Conservation (phyloP, 441 rosid genomes). For the Eruca vesicaria region DNA sequence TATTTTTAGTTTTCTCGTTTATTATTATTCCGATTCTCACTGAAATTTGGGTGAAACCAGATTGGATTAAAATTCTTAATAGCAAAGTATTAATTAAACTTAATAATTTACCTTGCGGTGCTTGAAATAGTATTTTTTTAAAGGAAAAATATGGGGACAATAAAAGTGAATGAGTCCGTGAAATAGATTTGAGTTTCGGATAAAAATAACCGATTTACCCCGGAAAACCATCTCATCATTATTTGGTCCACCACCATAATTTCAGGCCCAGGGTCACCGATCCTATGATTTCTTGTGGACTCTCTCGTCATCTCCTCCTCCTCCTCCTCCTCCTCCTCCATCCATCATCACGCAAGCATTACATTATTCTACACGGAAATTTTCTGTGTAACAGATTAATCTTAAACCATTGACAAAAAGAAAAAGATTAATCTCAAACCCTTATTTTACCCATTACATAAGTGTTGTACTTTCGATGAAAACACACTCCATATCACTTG, state of each 20-base stretch:
- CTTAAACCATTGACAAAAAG: too few relatives aligned
- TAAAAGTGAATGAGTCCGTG: neutral
- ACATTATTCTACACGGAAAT: neutral
- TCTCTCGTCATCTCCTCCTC: constrained; percentile 22
- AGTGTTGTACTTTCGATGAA: too few relatives aligned
- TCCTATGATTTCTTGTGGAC: constrained; percentile 33
- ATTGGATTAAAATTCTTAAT: neutral
- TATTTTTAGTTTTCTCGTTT: neutral
- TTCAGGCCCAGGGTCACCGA: constrained; percentile 49
- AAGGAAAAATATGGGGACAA: neutral
- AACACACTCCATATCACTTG: neutral
- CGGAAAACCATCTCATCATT: constrained; percentile 55
- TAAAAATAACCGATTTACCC: constrained; percentile 46
- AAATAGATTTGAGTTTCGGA: constrained; percentile 37
- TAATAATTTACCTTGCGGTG: neutral
- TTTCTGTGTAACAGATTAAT: neutral
- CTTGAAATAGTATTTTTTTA: neutral
- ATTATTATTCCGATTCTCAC: neutral
- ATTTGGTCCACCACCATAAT: constrained; percentile 57
- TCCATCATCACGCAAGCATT: neutral
- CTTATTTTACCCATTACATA: neutral
- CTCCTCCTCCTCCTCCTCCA: constrained; percentile 14
- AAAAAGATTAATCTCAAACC: too few relatives aligned
- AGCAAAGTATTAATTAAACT: neutral
- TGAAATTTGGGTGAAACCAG: neutral